Evolutionary conservation across 2,329 filamentous ascomycete genomes (phyloP).

Genomic region (Colletotrichum lupini): DNA sequence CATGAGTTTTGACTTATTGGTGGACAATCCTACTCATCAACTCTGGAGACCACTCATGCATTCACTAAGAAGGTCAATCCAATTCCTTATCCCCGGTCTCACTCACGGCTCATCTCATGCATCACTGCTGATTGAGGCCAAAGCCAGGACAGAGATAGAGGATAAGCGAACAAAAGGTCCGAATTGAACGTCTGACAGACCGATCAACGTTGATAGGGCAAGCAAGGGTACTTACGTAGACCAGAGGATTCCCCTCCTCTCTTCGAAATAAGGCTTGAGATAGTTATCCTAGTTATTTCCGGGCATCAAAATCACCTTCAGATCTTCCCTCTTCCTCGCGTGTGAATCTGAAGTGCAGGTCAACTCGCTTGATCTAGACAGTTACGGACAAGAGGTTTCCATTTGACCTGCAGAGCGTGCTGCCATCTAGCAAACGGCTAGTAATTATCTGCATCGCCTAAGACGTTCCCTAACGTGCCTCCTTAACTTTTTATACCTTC

Average conservation of each 20-base stretch:
- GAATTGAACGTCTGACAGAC: not conserved
- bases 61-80: not conserved
- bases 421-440: not conserved
- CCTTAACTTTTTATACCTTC: not conserved
- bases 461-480: not conserved
- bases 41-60: too few relatives aligned
- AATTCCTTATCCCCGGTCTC: not conserved
- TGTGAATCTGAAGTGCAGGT: too few relatives aligned
- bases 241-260: not conserved
- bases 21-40: too few relatives aligned
- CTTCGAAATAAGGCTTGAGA: not conserved
- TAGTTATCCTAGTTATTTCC: too few relatives aligned
- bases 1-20: too few relatives aligned
- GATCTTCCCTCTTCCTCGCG: not conserved
- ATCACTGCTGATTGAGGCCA: not conserved
- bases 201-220: not conserved
- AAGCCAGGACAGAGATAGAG: not conserved
- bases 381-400: not conserved
- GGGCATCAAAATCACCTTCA: not conserved
- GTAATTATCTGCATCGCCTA: not conserved
- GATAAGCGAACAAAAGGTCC: not conserved
- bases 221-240: not conserved
- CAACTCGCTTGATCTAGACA: too few relatives aligned
- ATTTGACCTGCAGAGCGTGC: not conserved
- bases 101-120: not conserved